These are phyloP conservation scores for Sclerotinia spermophila DNA, from an alignment of 2,329 filamentous ascomycete species.

Conservation along the genomic window DNA sequence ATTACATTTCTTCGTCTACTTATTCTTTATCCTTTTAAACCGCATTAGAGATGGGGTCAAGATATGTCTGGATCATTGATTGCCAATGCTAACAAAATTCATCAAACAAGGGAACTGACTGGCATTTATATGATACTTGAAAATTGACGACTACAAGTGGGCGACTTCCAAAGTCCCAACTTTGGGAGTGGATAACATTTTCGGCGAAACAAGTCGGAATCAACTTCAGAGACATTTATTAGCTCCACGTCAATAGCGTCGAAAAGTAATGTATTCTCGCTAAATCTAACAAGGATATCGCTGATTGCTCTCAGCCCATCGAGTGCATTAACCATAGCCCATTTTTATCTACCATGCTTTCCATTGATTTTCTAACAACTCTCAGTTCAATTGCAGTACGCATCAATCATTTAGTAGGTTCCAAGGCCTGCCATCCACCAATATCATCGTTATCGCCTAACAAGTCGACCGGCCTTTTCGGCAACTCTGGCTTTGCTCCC, in stretches of 20 bases:
- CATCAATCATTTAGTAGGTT: slow-evolving; percentile 23
- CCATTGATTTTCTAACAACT: not conserved
- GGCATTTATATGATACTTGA: not conserved
- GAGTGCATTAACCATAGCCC: not conserved
- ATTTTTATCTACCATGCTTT: not conserved
- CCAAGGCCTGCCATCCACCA: slow-evolving; percentile 34
- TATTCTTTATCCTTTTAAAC: not conserved
- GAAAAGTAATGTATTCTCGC: not conserved
- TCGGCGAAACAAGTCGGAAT: not conserved
- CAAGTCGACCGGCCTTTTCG: slow-evolving; percentile 32
- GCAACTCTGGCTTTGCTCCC: slow-evolving; percentile 30
- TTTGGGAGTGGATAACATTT: not conserved
- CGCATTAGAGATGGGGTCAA: not conserved
- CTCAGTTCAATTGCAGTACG: too few relatives aligned
- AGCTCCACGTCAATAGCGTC: not conserved
- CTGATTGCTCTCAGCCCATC: not conserved
- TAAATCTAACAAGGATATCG: not conserved
- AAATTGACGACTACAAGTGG: not conserved
- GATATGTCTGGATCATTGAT: not conserved
- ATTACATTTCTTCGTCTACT: not conserved
- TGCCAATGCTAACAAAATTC: not conserved
- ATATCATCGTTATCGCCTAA: slow-evolving; percentile 30
- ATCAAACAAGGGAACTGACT: not conserved
- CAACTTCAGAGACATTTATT: not conserved
- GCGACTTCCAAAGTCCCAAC: not conserved